Percentiles rank a stretch among this genome's conserved stretches.
Evolutionary conservation across 768 basidiomycete genomes (phyloP).

Genomic region (Favolaschia claudopus): DNA sequence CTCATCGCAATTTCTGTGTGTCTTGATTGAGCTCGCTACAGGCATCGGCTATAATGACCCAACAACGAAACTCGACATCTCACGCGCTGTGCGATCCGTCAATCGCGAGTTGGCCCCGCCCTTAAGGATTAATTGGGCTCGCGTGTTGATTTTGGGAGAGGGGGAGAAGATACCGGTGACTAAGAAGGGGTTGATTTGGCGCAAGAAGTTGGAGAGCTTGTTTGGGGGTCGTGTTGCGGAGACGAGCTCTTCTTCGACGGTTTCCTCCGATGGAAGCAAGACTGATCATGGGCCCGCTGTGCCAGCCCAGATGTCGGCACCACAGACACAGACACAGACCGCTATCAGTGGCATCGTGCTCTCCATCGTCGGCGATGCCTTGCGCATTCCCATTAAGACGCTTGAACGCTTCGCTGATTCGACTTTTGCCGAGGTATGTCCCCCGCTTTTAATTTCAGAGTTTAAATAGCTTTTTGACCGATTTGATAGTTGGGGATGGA

Average conservation of each 20-base stretch:
- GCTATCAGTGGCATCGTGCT: conserved; percentile 26
- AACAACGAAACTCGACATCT: conserved; percentile 32
- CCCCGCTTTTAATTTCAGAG: background rate
- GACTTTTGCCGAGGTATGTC: conserved; percentile 41
- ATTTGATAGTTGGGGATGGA: conserved; percentile 44
- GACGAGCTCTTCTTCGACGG: background rate
- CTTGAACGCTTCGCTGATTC: conserved; percentile 37
- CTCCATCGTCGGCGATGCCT: conserved; percentile 32
- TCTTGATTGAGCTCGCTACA: conserved; percentile 36
- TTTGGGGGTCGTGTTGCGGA: conserved; percentile 36
- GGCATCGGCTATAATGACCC: conserved; percentile 10
- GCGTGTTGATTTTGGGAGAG: conserved; percentile 37
- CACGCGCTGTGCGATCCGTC: conserved; percentile 34
- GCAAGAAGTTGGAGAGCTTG: conserved; percentile 41
- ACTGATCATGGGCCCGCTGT: no score
- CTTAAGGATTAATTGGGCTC: conserved; percentile 41
- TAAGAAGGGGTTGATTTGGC: conserved; percentile 41
- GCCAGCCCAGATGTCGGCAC: no score
- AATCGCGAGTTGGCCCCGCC: conserved; percentile 43
- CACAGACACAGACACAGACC: conserved; percentile 14
- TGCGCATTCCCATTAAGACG: conserved; percentile 32
- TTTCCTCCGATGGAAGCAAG: conserved; percentile 26
- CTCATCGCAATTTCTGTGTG: conserved; percentile 39
- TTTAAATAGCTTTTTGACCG: background rate
- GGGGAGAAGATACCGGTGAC: conserved; percentile 39